Evolutionary conservation across 805 yeast species (phyloP).

Genomic region (Monosporozyma unispora): DNA sequence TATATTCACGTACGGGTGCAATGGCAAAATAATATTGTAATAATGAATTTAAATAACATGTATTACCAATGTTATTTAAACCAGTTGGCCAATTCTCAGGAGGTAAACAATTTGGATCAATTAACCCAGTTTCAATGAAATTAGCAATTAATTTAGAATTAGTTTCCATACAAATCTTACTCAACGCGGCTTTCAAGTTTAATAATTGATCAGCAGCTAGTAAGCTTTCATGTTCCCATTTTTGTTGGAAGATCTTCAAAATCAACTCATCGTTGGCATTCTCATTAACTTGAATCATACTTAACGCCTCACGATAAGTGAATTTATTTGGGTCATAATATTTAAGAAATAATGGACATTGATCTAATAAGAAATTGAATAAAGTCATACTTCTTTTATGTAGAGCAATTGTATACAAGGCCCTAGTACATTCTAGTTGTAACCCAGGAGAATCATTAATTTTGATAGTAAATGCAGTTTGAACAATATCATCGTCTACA

Average conservation of each 20-base stretch:
- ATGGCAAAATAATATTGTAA: conserved; percentile 85
- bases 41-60: conserved; percentile 87
- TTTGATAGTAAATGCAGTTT: conserved; percentile 65
- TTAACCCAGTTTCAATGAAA: conserved; percentile 51
- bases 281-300: conserved; percentile 39
- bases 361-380: conserved; percentile 41
- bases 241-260: conserved; percentile 27
- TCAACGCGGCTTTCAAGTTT: conserved; percentile 47
- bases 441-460: conserved; percentile 41
- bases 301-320: conserved; percentile 36
- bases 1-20: conserved; percentile 63
- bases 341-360: conserved; percentile 24
- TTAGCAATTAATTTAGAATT: conserved; percentile 47
- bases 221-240: conserved; percentile 22
- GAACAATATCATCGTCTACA: conserved; percentile 61
- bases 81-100: conserved; percentile 82
- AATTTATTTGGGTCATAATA: conserved; percentile 22
- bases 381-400: conserved; percentile 49
- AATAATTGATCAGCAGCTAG: conserved; percentile 40
- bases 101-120: conserved; percentile 52
- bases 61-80: conserved; percentile 87
- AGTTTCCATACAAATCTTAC: conserved; percentile 44
- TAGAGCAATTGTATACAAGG: conserved; percentile 54
- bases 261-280: conserved; percentile 45
- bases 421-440: conserved; percentile 38